phyloP scores from a whole-genome alignment of 148 eudicot species.

The Camellia granthamiana region DNA sequence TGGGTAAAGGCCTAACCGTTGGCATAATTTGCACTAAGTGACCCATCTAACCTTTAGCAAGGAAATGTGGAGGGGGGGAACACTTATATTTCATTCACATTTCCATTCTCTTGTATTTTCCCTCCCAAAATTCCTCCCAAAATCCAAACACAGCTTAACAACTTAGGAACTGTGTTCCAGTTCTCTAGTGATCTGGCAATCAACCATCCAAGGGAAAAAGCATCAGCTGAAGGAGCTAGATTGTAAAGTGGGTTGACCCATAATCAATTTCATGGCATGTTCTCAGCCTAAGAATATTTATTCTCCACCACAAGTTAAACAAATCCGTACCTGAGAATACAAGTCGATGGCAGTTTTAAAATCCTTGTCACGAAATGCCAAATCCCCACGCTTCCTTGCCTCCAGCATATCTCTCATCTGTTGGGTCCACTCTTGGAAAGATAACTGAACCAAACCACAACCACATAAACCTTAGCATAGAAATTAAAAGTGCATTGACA shows the following conservation, averaged over 20 bases:
- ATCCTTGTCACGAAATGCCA: constrained; percentile 76
- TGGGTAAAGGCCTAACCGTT: too few species aligned
- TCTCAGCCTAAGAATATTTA: not conserved
- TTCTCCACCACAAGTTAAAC: not conserved
- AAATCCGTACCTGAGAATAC: constrained; percentile 67
- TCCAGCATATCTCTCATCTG: constrained; percentile 90
- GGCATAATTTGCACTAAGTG: too few species aligned
- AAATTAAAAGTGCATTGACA: not conserved
- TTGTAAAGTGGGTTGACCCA: not conserved
- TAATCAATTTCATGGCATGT: not conserved
- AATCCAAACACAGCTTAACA: not conserved
- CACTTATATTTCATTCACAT: too few species aligned
- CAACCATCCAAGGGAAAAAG: not conserved
- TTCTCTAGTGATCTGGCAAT: not conserved
- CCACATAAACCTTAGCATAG: not conserved
- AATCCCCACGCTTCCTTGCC: constrained; percentile 83
- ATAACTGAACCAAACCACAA: constrained; percentile 43
- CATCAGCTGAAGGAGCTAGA: not conserved
- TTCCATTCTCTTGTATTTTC: too few species aligned
- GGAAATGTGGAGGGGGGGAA: too few species aligned
- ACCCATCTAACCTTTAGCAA: too few species aligned
- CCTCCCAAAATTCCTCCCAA: too few species aligned
- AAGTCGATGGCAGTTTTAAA: constrained; percentile 73
- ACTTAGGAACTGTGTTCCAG: not conserved
- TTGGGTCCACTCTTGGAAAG: constrained; percentile 96